phyloP scores from a whole-genome alignment of 495 filamentous ascomycete genomes.

The Beverwykella pulmonaria region DNA sequence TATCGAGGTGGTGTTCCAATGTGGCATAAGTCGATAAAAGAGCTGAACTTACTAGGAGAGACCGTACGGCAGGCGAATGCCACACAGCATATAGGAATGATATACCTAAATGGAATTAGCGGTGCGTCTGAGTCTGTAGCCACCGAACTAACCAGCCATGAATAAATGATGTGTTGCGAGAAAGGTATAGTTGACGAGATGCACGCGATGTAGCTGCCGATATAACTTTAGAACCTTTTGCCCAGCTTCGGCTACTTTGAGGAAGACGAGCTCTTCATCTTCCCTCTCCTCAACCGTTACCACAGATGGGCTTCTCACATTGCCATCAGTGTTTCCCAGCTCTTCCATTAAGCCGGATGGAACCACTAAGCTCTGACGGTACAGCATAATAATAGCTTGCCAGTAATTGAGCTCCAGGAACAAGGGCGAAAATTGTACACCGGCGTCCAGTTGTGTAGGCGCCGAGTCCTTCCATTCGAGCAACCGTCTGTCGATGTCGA shows the following conservation, averaged over 20 bases:
- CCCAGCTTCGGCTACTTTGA: conserved; percentile 92
- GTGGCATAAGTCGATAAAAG: neutral
- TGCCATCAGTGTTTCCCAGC: conserved; percentile 65
- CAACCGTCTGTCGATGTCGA: conserved; percentile 80
- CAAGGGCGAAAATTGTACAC: conserved; percentile 81
- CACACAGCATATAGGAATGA: conserved; percentile 97
- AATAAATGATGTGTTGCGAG: conserved; percentile 96
- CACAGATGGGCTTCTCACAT: conserved; percentile 64
- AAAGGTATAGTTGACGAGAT: conserved; percentile 94
- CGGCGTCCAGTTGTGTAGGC: conserved; percentile 74
- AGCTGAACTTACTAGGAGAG: conserved; percentile 66
- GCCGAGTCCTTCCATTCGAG: conserved; percentile 85
- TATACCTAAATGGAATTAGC: conserved; percentile 59
- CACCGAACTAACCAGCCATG: conserved; percentile 71
- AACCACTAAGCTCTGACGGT: conserved; percentile 87
- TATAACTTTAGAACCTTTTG: conserved; percentile 91
- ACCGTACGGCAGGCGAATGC: conserved; percentile 88
- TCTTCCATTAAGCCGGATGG: conserved; percentile 81
- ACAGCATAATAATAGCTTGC: conserved; percentile 97
- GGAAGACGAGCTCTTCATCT: conserved; percentile 86
- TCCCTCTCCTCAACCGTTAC: conserved; percentile 64
- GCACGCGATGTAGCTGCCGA: conserved; percentile 81
- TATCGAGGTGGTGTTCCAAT: neutral
- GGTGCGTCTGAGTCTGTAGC: neutral
- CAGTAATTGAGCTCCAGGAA: conserved; percentile 95